These are phyloP conservation scores for Moringa oleifera DNA, from an alignment of 345 rosid species.

Conservation along the genomic window DNA sequence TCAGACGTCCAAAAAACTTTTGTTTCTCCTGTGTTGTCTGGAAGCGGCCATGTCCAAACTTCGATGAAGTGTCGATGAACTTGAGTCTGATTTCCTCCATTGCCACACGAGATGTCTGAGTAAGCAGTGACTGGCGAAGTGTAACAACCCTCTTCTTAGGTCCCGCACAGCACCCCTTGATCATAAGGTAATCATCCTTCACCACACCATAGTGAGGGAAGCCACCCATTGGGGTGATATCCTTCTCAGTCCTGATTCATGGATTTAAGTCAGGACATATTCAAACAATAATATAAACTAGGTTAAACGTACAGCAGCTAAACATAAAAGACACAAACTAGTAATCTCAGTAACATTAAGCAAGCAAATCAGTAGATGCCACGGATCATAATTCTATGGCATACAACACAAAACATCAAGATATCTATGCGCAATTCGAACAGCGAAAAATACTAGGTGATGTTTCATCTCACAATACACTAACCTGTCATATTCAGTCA, in stretches of 20 bases:
- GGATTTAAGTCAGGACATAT: conserved; percentile 1
- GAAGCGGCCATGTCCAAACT: conserved; percentile 67
- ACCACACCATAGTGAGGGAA: conserved; percentile 83
- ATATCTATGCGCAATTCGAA: too few species aligned
- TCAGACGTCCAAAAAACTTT: conserved; percentile 52
- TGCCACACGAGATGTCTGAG: conserved; percentile 72
- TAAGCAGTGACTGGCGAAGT: conserved; percentile 57
- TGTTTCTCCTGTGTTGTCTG: conserved; percentile 64
- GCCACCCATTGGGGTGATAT: conserved; percentile 76
- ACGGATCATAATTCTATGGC: not conserved
- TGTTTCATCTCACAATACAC: not conserved
- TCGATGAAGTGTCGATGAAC: conserved; percentile 69
- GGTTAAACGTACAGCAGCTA: too few species aligned
- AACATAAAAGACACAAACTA: too few species aligned
- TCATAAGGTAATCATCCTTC: conserved; percentile 64
- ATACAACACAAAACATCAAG: not conserved
- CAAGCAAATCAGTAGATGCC: not conserved
- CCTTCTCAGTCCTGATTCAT: conserved; percentile 69
- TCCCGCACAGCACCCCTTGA: conserved; percentile 83
- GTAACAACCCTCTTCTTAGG: conserved; percentile 92
- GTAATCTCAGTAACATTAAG: not conserved
- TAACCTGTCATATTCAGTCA: conserved; percentile 79
- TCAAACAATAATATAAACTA: not conserved
- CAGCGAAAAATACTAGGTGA: not conserved
- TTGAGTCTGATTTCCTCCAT: conserved; percentile 65